These are phyloP conservation scores for Ganoderma boninense DNA, from an alignment of 1,284 basidiomycete species.

Conservation along the genomic window DNA sequence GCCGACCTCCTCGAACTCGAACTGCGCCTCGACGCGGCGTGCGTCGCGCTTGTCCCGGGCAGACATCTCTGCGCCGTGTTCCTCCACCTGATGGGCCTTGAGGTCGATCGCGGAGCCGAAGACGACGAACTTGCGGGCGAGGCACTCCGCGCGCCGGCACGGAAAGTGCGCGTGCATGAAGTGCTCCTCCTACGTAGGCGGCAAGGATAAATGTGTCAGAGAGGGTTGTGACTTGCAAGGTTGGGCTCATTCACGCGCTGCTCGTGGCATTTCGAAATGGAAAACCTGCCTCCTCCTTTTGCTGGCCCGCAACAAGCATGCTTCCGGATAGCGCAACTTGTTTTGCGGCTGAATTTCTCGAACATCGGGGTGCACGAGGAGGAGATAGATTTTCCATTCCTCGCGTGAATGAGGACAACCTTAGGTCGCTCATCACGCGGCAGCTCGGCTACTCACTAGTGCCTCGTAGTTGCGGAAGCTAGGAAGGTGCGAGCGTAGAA, in stretches of 20 bases:
- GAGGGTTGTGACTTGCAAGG: no score
- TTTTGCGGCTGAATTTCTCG: no score
- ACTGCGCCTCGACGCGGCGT: conserved; percentile 81
- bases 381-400: no score
- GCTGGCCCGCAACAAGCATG: no score
- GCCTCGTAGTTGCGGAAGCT: conserved; percentile 85
- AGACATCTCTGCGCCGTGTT: conserved; percentile 86
- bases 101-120: conserved; percentile 91
- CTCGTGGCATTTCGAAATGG: no score
- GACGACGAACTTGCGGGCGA: conserved; percentile 93
- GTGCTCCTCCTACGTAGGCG: conserved; percentile 64
- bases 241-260: no score
- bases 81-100: conserved; percentile 90
- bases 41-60: conserved; percentile 82
- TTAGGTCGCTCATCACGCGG: no score
- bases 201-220: conserved; percentile 11
- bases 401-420: no score
- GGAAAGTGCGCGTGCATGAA: conserved; percentile 79
- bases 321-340: no score
- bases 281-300: no score
- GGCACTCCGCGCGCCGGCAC: conserved; percentile 80
- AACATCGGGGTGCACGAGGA: no score
- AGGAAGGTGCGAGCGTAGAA: conserved; percentile 14
- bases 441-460: conserved; percentile 57
- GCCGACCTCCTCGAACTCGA: conserved; percentile 74